phyloP scores from a whole-genome alignment of 2,329 filamentous ascomycete species.

The Xylariaceae sp. region DNA sequence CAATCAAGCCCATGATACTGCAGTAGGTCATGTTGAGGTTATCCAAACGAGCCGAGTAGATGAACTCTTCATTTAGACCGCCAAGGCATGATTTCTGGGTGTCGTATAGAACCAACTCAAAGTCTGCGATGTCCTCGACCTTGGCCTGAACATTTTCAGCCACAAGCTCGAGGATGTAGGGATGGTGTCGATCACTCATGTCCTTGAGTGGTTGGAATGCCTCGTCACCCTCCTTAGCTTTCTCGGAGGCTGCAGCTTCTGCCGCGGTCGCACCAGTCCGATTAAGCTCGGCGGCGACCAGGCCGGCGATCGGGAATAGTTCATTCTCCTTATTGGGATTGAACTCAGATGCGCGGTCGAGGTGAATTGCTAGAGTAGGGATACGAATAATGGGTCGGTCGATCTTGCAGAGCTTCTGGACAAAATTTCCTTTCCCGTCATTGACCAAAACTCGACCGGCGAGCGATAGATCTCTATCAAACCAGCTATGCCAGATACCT shows the following conservation, averaged over 20 bases:
- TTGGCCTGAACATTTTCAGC: conserved; percentile 71
- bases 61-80: conserved; percentile 87
- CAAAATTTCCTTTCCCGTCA: conserved; percentile 67
- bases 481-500: conserved; percentile 97
- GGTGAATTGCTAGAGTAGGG: conserved; percentile 89
- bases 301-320: conserved; percentile 85
- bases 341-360: conserved; percentile 81
- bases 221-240: conserved; percentile 37
- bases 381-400: conserved; percentile 87
- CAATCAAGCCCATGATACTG: conserved; percentile 77
- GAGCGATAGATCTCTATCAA: conserved; percentile 88
- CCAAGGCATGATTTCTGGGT: conserved; percentile 87
- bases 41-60: conserved; percentile 93
- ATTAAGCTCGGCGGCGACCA: conserved; percentile 86
- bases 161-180: conserved; percentile 79
- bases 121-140: conserved; percentile 75
- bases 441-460: conserved; percentile 84
- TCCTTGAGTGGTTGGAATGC: conserved; percentile 72
- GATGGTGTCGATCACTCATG: conserved; percentile 80
- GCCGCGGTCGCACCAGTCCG: conserved; percentile 55
- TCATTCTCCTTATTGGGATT: conserved; percentile 97
- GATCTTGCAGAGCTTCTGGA: conserved; percentile 83
- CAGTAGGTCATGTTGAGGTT: conserved; percentile 98
- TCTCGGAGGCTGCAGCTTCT: conserved; percentile 34
- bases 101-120: conserved; percentile 96